Evolutionary conservation across 164 flowering plant species (phyloP).

Genomic region (Tetracentron sinense): DNA sequence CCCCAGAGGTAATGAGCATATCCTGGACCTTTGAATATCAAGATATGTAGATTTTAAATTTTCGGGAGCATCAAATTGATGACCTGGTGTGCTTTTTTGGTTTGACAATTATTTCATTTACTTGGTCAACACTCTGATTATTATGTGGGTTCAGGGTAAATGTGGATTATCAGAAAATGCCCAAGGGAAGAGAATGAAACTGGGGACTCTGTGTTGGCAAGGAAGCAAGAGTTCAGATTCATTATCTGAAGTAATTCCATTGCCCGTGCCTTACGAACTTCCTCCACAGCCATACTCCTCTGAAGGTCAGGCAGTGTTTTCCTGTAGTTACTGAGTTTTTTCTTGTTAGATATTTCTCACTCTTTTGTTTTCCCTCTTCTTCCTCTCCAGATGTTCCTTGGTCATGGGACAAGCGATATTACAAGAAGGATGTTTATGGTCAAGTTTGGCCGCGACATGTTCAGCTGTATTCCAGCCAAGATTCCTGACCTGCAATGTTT

Average conservation of each 20-base stretch:
- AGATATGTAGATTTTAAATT: not conserved
- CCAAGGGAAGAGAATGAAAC: conserved; percentile 33
- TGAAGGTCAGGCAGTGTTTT: conserved; percentile 48
- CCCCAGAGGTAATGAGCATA: conserved; percentile 36
- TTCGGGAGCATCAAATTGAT: not conserved
- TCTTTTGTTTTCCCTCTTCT: not conserved
- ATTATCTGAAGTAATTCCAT: conserved; percentile 38
- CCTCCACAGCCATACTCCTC: conserved; percentile 78
- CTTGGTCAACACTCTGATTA: not conserved
- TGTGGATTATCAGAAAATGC: conserved; percentile 16
- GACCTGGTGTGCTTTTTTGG: not conserved
- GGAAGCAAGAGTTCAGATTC: conserved; percentile 26
- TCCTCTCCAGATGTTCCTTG: conserved; percentile 78
- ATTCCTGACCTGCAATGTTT: conserved; percentile 16
- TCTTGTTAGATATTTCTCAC: not conserved
- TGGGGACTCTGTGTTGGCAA: conserved; percentile 63
- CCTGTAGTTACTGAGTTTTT: conserved; percentile 1
- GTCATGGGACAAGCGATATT: conserved; percentile 88
- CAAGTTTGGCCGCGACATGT: conserved; percentile 77
- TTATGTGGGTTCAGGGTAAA: conserved; percentile 32
- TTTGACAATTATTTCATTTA: not conserved
- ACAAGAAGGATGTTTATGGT: conserved; percentile 82
- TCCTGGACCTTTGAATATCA: not conserved
- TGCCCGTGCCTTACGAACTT: conserved; percentile 90
- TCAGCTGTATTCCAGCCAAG: conserved; percentile 34